phyloP scores from a whole-genome alignment of 208 protist species.

The Leishmania braziliensis region DNA sequence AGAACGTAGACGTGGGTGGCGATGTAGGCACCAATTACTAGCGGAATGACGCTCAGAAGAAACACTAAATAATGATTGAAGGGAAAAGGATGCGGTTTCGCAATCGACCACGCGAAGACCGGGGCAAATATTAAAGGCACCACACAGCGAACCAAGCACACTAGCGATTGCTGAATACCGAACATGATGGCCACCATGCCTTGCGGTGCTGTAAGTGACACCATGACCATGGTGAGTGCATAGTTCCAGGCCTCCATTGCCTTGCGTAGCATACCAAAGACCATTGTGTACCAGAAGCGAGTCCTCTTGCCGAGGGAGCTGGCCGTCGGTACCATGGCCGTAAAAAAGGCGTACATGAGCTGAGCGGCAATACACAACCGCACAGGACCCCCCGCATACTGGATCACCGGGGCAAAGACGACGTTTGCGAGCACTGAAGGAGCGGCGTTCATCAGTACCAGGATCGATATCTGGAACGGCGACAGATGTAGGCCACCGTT shows the following conservation, averaged over 20 bases:
- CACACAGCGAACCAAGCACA: slow-evolving; percentile 58
- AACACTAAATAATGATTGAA: slow-evolving; percentile 82
- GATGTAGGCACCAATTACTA: slow-evolving; percentile 38
- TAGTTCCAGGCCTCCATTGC: slow-evolving; percentile 64
- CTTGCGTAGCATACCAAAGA: slow-evolving; percentile 51
- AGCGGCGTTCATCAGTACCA: slow-evolving; percentile 53
- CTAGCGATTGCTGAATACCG: slow-evolving; percentile 63
- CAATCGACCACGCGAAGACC: slow-evolving; percentile 85
- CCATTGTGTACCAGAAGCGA: slow-evolving; percentile 51
- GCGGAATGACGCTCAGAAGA: slow-evolving; percentile 51
- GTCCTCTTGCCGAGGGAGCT: slow-evolving; percentile 18
- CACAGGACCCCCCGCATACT: slow-evolving; percentile 32
- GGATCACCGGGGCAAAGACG: slow-evolving; percentile 38
- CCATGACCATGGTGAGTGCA: slow-evolving; percentile 60
- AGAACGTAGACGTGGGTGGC: slow-evolving; percentile 14
- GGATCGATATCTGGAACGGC: slow-evolving; percentile 32
- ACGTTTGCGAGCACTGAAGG: slow-evolving; percentile 62
- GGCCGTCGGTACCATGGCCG: slow-evolving; percentile 38
- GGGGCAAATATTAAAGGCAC: slow-evolving; percentile 67
- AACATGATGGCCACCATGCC: slow-evolving; percentile 73
- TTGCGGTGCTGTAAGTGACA: slow-evolving; percentile 57
- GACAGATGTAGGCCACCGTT: slow-evolving; percentile 44
- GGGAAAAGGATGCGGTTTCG: slow-evolving; percentile 39
- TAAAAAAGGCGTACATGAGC: slow-evolving; percentile 30
- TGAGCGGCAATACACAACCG: slow-evolving; percentile 50